Conservation (phyloP, 768 basidiomycete genomes). For the Erythrobasidium yunnanense region DNA sequence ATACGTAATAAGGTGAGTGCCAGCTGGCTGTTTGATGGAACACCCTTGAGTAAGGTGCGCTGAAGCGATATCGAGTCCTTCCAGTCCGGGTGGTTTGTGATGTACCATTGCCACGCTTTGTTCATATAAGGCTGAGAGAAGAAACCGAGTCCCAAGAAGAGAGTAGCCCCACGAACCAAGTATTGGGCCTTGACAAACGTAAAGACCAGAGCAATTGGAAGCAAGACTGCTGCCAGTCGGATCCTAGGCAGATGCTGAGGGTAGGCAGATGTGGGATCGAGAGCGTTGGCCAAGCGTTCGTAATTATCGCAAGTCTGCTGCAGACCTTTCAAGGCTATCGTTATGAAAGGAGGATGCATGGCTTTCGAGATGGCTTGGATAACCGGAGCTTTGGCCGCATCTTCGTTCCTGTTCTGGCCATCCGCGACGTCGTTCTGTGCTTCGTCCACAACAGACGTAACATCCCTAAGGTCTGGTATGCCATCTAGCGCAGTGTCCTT, state of each 20-base stretch:
- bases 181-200: conserved; percentile 40
- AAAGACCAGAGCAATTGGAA: conserved; percentile 39
- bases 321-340: conserved; percentile 42
- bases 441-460: conserved; percentile 38
- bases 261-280: conserved; percentile 45
- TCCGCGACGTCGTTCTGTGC: conserved; percentile 39
- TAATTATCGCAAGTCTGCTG: conserved; percentile 44
- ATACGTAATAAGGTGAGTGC: conserved; percentile 46
- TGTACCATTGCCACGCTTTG: conserved; percentile 39
- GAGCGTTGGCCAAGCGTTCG: conserved; percentile 44
- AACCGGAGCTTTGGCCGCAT: conserved; percentile 40
- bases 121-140: conserved; percentile 45
- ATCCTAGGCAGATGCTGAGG: conserved; percentile 37
- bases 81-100: conserved; percentile 43
- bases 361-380: conserved; percentile 40
- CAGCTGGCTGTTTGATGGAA: conserved; percentile 47
- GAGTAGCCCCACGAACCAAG: conserved; percentile 40
- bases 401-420: conserved; percentile 30
- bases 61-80: conserved; percentile 26
- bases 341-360: conserved; percentile 41
- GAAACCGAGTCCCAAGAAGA: conserved; percentile 43
- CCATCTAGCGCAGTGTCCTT: conserved; percentile 30
- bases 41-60: conserved; percentile 43
- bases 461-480: conserved; percentile 40
- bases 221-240: conserved; percentile 40